A percentile compares a stretch with the other conserved stretches of the same genome.
phyloP scores from a whole-genome alignment of 441 rosid species.

The Flueggea neowawraea region DNA sequence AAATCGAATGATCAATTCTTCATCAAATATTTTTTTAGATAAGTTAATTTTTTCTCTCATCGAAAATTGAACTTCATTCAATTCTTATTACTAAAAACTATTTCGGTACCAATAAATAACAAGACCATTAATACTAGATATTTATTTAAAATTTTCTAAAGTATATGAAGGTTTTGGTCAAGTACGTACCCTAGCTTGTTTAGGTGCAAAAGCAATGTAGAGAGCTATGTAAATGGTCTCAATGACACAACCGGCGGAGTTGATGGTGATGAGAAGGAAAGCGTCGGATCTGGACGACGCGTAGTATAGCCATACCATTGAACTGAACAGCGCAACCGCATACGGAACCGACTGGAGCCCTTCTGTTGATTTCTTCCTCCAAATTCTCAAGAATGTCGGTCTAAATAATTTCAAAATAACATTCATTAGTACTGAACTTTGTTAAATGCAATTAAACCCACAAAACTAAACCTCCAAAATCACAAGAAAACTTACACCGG shows the following conservation, averaged over 20 bases:
- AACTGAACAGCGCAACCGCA: constrained; percentile 70
- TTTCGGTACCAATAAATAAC: no score
- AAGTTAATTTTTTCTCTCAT: no score
- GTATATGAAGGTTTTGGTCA: no score
- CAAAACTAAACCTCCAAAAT: neutral
- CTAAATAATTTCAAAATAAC: constrained; percentile 19
- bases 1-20: neutral
- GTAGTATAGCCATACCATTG: constrained; percentile 81
- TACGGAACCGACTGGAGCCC: constrained; percentile 77
- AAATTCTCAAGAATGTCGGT: constrained; percentile 66
- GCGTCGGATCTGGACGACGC: constrained; percentile 51
- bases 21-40: no score
- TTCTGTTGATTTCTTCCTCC: constrained; percentile 68
- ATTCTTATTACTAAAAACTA: no score
- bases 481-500: constrained; percentile 59
- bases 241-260: constrained; percentile 66
- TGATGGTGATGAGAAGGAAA: constrained; percentile 71
- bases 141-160: neutral
- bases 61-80: no score
- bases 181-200: constrained; percentile 40
- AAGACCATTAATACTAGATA: no score
- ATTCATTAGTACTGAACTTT: no score
- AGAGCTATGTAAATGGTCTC: constrained; percentile 60
- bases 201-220: constrained; percentile 53
- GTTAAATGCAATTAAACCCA: no score